Conservation (phyloP, 2,329 filamentous ascomycete genomes). For the Rhinocladiella mackenziei region DNA sequence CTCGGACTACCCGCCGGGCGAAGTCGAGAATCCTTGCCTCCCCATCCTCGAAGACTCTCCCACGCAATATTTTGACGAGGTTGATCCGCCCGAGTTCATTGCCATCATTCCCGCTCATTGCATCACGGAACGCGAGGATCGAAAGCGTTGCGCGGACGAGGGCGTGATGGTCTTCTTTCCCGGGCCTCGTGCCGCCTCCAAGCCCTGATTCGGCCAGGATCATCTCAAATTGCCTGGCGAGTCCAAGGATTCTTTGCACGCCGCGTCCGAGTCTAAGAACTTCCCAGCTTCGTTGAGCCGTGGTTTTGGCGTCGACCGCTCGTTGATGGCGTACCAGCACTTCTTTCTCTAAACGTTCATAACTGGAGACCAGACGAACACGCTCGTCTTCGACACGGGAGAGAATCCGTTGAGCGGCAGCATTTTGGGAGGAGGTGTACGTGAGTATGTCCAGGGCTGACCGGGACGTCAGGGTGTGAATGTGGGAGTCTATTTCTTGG, state of each 20-base stretch:
- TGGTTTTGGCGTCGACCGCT: slow-evolving; percentile 74
- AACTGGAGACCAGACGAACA: slow-evolving; percentile 74
- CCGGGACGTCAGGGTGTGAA: slow-evolving; percentile 81
- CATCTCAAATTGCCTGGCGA: slow-evolving; percentile 83
- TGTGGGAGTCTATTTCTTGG: slow-evolving; percentile 94
- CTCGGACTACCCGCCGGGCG: slow-evolving; percentile 73
- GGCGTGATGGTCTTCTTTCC: slow-evolving; percentile 68
- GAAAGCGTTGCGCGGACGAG: slow-evolving; percentile 80
- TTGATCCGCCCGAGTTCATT: slow-evolving; percentile 70
- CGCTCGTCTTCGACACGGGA: slow-evolving; percentile 76
- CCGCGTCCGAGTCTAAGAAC: slow-evolving; percentile 72
- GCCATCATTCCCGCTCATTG: slow-evolving; percentile 68
- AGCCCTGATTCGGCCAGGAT: slow-evolving; percentile 68
- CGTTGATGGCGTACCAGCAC: slow-evolving; percentile 80
- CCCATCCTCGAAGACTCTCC: slow-evolving; percentile 64
- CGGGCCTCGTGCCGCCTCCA: slow-evolving; percentile 31
- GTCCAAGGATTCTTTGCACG: slow-evolving; percentile 71
- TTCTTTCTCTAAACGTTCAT: slow-evolving; percentile 78
- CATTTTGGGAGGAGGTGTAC: slow-evolving; percentile 70
- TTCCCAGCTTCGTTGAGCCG: slow-evolving; percentile 73
- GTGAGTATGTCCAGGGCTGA: slow-evolving; percentile 75
- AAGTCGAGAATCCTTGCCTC: slow-evolving; percentile 70
- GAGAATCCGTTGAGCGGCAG: slow-evolving; percentile 68
- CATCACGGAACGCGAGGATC: slow-evolving; percentile 66
- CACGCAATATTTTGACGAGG: slow-evolving; percentile 66